Evolutionary conservation across 306 rosid species (phyloP), one percentile per base, ranked within the genome.

Genomic region (Pachyrhizus erosus): DNA sequence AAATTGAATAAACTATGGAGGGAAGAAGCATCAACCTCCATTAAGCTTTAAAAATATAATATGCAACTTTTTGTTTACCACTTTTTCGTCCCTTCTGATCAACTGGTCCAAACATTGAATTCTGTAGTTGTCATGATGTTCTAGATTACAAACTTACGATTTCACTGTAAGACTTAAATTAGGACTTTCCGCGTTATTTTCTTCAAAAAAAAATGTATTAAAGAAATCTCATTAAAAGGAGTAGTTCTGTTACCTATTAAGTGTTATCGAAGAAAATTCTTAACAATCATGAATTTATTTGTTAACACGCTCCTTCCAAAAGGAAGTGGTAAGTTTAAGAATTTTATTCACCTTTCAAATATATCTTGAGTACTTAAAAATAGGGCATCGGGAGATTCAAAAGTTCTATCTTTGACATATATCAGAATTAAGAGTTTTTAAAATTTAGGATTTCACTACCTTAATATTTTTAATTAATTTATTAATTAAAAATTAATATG

Each of bases 1-100:
- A 82, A 91, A 84, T 86, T 80, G 65, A 82, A 80, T 55, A 20
- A 82, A 42, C 21, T 11, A 12, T 85, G 91, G 94, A 85, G 91
- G 93, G 94, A 91, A 87, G 87, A 48, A 76, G 40, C 39, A 57
- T 45, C 54, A 33, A 73, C 65, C 43, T 26, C 73, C 39, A 33
- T 37, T 74, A 67, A 80, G 5, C 71, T 84, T 73, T 72, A 29
- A 83, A 75, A 57, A 39, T 58, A 60, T 27, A 40, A 71, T 60
- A 20, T 77, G 17, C 21, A 60, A 48, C 73, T 55, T 52, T 39
- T 40, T 52, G 23, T 17, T 58, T 5, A 37, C 4, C 72, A n/a
- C 20, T 39, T 15, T 17, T 34, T 34, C 14, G 12, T 6, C 40
- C 48, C 40, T 52, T 77, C 31, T 54, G 11, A 42, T 70, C 73